A percentile compares a stretch with the other conserved stretches of the same genome.
These are phyloP conservation scores for Paraphoma chrysanthemicola DNA, from an alignment of 2,329 filamentous ascomycete genomes.

Conservation along the genomic window DNA sequence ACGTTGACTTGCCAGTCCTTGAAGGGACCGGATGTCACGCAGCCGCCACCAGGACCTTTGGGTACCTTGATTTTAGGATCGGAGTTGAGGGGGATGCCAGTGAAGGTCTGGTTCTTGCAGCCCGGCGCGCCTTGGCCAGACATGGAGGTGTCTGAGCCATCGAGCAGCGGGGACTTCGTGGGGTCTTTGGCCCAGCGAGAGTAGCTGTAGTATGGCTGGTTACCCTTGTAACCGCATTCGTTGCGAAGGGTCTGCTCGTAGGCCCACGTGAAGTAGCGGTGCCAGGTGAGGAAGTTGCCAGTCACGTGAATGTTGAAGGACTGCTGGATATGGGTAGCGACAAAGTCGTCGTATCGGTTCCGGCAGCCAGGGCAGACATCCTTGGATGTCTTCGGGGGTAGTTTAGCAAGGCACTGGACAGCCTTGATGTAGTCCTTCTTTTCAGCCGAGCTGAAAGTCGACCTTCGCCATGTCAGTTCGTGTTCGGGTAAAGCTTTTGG, in stretches of 20 bases:
- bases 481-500: conserved; percentile 2
- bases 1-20: conserved; percentile 53
- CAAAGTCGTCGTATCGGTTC: conserved; percentile 41
- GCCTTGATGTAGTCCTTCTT: conserved; percentile 40
- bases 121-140: conserved; percentile 53
- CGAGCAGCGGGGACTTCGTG: conserved; percentile 59
- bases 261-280: conserved; percentile 35
- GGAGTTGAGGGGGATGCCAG: conserved; percentile 30
- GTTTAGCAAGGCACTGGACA: conserved; percentile 38
- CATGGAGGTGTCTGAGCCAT: conserved; percentile 57
- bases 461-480: conserved; percentile 12
- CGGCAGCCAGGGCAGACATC: conserved; percentile 34
- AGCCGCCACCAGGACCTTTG: conserved; percentile 62
- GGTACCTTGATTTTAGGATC: conserved; percentile 47
- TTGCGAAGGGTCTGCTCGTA: conserved; percentile 38
- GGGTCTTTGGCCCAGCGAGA: conserved; percentile 35
- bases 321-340: conserved; percentile 40
- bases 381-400: conserved; percentile 30
- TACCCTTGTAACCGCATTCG: conserved; percentile 38
- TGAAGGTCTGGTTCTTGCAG: conserved; percentile 31
- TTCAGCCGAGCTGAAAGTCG: conserved; percentile 30
- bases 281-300: conserved; percentile 38
- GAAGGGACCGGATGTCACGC: conserved; percentile 60
- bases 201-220: conserved; percentile 43
- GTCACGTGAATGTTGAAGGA: conserved; percentile 37